These are phyloP conservation scores for Daedalea quercina DNA, from an alignment of 768 basidiomycete species.

Conservation along the genomic window DNA sequence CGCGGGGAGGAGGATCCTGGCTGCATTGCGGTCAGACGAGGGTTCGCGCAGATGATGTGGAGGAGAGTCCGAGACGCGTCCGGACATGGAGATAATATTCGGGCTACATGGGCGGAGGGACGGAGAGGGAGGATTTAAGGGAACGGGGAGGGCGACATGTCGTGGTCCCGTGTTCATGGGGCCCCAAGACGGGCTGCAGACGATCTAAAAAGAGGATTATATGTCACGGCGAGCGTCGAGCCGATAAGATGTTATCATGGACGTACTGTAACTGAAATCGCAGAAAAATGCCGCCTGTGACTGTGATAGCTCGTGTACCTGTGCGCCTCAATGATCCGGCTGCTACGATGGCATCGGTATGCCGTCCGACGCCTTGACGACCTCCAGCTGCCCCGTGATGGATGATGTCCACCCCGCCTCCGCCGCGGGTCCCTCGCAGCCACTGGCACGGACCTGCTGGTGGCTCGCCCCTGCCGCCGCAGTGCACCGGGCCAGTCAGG, in stretches of 20 bases:
- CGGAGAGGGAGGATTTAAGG: not conserved
- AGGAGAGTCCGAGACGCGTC: not conserved
- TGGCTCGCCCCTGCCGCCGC: no score
- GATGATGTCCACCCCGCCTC: not conserved
- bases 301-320: slow-evolving; percentile 10
- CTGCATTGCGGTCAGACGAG: not conserved
- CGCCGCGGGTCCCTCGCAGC: no score
- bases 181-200: slow-evolving; percentile 16
- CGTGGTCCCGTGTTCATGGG: slow-evolving; percentile 17
- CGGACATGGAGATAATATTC: not conserved
- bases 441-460: no score
- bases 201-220: slow-evolving; percentile 16
- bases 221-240: slow-evolving; percentile 12
- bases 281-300: slow-evolving; percentile 14
- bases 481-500: no score
- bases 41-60: not conserved
- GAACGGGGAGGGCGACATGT: slow-evolving; percentile 11
- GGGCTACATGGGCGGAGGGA: not conserved
- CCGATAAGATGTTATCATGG: slow-evolving; percentile 26
- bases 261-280: slow-evolving; percentile 16
- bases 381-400: slow-evolving; percentile 19
- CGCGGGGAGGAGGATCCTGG: not conserved
- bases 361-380: slow-evolving; percentile 18
- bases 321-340: slow-evolving; percentile 15
- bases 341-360: slow-evolving; percentile 15